phyloP scores from a whole-genome alignment of 352 stramenopile species.

The Labyrinthula sp. region DNA sequence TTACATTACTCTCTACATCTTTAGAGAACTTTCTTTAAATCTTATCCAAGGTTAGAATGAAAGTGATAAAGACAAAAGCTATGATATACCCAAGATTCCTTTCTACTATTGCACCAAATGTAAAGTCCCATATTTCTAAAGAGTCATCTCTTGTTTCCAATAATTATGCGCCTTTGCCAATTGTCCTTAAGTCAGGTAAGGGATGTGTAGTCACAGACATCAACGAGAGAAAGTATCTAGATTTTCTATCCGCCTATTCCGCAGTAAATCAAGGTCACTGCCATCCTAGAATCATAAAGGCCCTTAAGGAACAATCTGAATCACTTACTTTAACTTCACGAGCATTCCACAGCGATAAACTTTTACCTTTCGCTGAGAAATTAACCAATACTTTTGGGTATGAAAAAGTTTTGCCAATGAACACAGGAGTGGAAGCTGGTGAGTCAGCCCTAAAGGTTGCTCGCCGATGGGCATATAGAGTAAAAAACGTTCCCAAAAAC shows the following conservation, averaged over 20 bases:
- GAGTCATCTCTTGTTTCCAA: too few relatives aligned
- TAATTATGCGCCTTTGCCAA: conserved; percentile 94
- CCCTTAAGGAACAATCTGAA: conserved; percentile 71
- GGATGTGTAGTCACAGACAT: conserved; percentile 80
- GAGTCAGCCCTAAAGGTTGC: conserved; percentile 93
- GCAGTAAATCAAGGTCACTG: conserved; percentile 51
- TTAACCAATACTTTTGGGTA: conserved; percentile 88
- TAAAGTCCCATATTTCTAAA: too few relatives aligned
- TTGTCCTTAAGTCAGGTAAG: conserved; percentile 68
- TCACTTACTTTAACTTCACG: conserved; percentile 84
- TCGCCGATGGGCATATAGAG: conserved; percentile 80
- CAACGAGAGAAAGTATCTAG: conserved; percentile 80
- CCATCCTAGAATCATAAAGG: conserved; percentile 61
- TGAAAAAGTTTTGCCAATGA: conserved; percentile 94
- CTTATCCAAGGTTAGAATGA: too few relatives aligned
- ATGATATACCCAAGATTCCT: too few relatives aligned
- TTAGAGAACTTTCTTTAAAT: too few relatives aligned
- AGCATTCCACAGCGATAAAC: conserved; percentile 90
- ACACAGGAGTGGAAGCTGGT: conserved; percentile 92
- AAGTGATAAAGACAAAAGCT: too few relatives aligned
- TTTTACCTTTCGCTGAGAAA: conserved; percentile 88
- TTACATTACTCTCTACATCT: too few relatives aligned
- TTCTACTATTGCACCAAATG: too few relatives aligned
- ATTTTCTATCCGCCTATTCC: conserved; percentile 83
- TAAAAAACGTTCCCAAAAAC: conserved; percentile 80